Evolutionary conservation across 352 stramenopile species (phyloP).

Genomic region (Globisporangium nodosum): DNA sequence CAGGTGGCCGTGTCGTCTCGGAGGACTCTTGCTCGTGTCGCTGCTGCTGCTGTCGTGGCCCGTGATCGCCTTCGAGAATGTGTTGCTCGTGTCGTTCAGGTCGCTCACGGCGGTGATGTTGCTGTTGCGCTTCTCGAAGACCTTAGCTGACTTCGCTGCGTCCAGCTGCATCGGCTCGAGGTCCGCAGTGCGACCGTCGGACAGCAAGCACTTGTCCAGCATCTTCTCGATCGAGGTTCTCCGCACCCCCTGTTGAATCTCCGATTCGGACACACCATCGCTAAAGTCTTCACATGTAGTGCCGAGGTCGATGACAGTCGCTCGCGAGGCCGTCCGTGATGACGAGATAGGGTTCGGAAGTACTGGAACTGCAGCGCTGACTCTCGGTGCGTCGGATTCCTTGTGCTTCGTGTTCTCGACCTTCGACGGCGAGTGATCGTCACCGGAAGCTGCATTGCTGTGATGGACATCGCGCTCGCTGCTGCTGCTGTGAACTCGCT

Average conservation of each 20-base stretch:
- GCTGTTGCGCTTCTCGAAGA: constrained; percentile 13
- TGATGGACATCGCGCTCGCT: neutral
- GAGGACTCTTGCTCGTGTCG: neutral
- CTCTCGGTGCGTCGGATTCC: neutral
- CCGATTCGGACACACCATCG: neutral
- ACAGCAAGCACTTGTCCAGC: constrained; percentile 14
- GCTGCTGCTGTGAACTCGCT: neutral
- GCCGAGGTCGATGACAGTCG: neutral
- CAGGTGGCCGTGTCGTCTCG: neutral
- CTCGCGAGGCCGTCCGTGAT: neutral
- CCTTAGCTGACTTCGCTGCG: constrained; percentile 1
- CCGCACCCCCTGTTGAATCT: neutral
- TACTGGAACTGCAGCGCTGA: neutral
- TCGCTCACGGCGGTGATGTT: constrained; percentile 7
- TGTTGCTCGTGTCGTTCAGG: constrained; percentile 2
- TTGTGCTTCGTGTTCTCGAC: neutral
- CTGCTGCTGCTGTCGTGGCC: neutral
- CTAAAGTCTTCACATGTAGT: neutral
- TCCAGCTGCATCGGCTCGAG: neutral
- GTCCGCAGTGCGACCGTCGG: neutral
- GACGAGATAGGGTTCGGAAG: neutral
- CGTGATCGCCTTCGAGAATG: neutral
- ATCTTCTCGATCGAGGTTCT: constrained; percentile 21
- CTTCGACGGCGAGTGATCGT: neutral
- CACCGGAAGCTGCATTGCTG: neutral